Evolutionary conservation across 352 stramenopile genomes (phyloP).

Genomic region (Globisporangium cylindrosporum): DNA sequence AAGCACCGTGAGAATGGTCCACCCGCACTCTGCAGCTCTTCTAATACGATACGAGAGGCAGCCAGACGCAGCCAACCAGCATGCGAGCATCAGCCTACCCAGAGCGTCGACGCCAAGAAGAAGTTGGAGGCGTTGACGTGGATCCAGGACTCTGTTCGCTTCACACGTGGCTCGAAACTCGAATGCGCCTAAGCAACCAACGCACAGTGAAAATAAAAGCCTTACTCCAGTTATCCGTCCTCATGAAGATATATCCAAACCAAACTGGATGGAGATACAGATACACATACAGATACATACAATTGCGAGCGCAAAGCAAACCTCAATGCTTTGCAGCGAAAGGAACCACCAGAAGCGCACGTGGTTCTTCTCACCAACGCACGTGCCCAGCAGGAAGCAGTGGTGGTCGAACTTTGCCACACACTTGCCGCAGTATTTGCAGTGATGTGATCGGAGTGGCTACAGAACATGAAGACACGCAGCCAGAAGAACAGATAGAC

Average conservation of each 20-base stretch:
- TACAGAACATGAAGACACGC: slow-evolving; percentile 10
- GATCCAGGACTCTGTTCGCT: slow-evolving; percentile 21
- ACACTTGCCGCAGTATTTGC: slow-evolving; percentile 66
- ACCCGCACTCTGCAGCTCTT: not conserved
- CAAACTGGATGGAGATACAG: not conserved
- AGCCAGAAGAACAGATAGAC: not conserved
- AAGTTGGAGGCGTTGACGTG: slow-evolving; percentile 22
- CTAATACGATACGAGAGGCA: not conserved
- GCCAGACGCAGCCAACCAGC: not conserved
- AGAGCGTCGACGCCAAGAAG: slow-evolving; percentile 22
- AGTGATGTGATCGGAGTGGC: slow-evolving; percentile 87
- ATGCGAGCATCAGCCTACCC: slow-evolving; percentile 17
- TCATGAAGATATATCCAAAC: not conserved
- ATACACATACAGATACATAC: slow-evolving; percentile 14
- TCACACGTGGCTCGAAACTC: slow-evolving; percentile 5
- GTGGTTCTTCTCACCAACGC: slow-evolving; percentile 90
- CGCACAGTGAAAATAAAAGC: not conserved
- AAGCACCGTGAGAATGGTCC: not conserved
- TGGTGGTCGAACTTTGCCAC: slow-evolving; percentile 93
- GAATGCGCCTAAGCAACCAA: slow-evolving; percentile 14
- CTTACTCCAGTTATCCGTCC: not conserved
- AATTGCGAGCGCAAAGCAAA: slow-evolving; percentile 24
- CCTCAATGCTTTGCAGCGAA: slow-evolving; percentile 32
- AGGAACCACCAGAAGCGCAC: slow-evolving; percentile 83
- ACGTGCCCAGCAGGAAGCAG: slow-evolving; percentile 85